phyloP scores from a whole-genome alignment of 257 asterid species.

The Asclepias syriaca region DNA sequence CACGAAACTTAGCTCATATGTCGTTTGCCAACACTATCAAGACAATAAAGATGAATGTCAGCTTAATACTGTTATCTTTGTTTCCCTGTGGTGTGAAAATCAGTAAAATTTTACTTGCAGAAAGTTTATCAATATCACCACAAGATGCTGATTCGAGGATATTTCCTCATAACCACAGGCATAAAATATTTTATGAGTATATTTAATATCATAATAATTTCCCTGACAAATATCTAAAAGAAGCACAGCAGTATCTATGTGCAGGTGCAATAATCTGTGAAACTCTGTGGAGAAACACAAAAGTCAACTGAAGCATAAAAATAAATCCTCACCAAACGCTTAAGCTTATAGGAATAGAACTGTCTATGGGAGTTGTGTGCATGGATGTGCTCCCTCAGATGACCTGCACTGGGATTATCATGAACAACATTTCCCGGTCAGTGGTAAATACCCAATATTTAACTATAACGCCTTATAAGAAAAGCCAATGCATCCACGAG shows the following conservation, averaged over 20 bases:
- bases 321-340: slow-evolving; percentile 52
- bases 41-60: not conserved
- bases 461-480: not conserved
- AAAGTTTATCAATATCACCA: not conserved
- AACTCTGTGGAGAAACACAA: not conserved
- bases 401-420: slow-evolving; percentile 71
- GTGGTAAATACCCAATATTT: not conserved
- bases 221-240: not conserved
- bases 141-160: not conserved
- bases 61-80: not conserved
- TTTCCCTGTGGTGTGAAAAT: not conserved
- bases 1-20: not conserved
- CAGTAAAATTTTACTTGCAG: not conserved
- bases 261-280: not conserved
- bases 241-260: not conserved
- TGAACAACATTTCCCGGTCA: slow-evolving; percentile 15
- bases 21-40: not conserved
- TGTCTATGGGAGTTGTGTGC: slow-evolving; percentile 56
- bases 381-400: slow-evolving; percentile 55
- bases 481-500: not conserved
- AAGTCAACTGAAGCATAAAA: not conserved
- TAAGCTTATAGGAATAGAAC: slow-evolving; percentile 67
- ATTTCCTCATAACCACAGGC: not conserved
- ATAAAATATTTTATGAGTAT: not conserved
- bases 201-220: not conserved